Evolutionary conservation across 1,139 yeast genomes (phyloP), one percentile per base, ranked within the genome.

Genomic region (Kurtzmaniella quercitrusa): DNA sequence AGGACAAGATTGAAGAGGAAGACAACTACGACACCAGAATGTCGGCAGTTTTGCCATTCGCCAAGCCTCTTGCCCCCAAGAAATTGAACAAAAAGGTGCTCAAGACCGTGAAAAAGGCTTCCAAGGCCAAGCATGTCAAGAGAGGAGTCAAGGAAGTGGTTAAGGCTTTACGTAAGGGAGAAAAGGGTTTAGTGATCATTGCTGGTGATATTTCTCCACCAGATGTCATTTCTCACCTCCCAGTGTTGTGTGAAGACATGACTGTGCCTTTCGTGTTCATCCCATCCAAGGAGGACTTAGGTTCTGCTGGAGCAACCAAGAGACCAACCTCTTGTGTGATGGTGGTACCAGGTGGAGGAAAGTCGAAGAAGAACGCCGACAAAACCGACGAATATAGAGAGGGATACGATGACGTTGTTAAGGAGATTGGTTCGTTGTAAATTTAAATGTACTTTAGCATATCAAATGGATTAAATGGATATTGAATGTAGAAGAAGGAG

Each of bases 131-230:
- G 73, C 97, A 93, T 68, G 97, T 94, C 57, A 91, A 90, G 74
- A 81, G 98, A 69, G 99, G 99, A 62, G 98, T 93, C 47, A 94
- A 94, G 70, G 99, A 94, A 70, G 98, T 93, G 39, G 98, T 93
- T 57, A 94, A 94, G 73, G 94, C 98, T 34, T 78, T 94, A 54
- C 82, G 98, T 75, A 93, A 93, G 71, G 98, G 98, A 53, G 98
- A 91, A 66, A 93, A 93, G 71, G 99, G 98, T 44, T 77, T 94
- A 45, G 98, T 94, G 34, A 73, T 94, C 54, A 82, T 94, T 68
- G 98, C 99, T 37, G 98, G 98, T 52, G 99, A 94, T 63, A 93
- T 94, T 53, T 90, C 95, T 43, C 99, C 99, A 45, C 82, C 93
- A 44, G 99, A 94, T 64, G 98, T 94, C 41, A 87, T 94, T 56